Evolutionary conservation across 768 basidiomycete genomes (phyloP).

Genomic region (Amanita jacksonii): DNA sequence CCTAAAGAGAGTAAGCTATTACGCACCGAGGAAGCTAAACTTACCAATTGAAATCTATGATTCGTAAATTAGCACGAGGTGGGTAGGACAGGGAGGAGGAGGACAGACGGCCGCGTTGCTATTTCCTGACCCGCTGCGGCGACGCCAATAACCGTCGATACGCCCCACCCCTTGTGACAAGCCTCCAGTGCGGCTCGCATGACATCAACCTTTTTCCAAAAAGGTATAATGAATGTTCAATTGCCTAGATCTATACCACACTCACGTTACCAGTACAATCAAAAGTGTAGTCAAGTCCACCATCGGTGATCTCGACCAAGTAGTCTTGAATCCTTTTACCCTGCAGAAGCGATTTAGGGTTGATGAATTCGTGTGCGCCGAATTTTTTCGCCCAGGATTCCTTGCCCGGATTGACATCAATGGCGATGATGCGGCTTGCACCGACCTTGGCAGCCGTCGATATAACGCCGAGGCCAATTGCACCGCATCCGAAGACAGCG

Average conservation of each 20-base stretch:
- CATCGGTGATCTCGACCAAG: slow-evolving; percentile 89
- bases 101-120: slow-evolving; percentile 70
- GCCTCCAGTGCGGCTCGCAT: slow-evolving; percentile 95
- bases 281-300: slow-evolving; percentile 94
- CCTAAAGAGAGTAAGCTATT: slow-evolving; percentile 31
- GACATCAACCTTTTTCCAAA: slow-evolving; percentile 57
- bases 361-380: slow-evolving; percentile 92
- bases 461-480: slow-evolving; percentile 90
- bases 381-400: slow-evolving; percentile 86
- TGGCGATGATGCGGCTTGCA: slow-evolving; percentile 82
- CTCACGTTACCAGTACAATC: slow-evolving; percentile 86
- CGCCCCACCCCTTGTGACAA: slow-evolving; percentile 99
- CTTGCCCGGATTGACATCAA: slow-evolving; percentile 85
- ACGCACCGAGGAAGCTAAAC: slow-evolving; percentile 14
- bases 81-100: not conserved
- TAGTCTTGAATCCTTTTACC: slow-evolving; percentile 85
- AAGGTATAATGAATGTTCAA: not conserved
- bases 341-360: slow-evolving; percentile 62
- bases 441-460: slow-evolving; percentile 70
- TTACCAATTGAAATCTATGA: slow-evolving; percentile 45
- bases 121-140: slow-evolving; percentile 97
- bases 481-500: slow-evolving; percentile 94
- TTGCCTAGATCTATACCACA: slow-evolving; percentile 8
- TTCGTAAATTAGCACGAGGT: slow-evolving; percentile 3
- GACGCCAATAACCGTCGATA: slow-evolving; percentile 92